These are phyloP conservation scores for Zygoascus biomembranicola DNA, from an alignment of 805 yeast species.

Conservation along the genomic window DNA sequence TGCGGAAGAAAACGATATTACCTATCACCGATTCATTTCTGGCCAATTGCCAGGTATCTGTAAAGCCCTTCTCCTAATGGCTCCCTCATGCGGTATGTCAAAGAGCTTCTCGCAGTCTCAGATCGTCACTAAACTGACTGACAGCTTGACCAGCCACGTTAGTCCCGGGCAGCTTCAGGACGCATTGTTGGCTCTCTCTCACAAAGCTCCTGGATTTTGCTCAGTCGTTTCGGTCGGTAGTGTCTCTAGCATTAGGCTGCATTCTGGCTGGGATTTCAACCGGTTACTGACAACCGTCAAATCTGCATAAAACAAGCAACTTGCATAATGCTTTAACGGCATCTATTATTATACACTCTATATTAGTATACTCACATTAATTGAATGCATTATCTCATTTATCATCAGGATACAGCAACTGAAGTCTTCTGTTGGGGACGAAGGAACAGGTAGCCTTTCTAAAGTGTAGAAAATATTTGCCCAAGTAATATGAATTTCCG, in stretches of 20 bases:
- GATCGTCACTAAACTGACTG: conserved; percentile 17
- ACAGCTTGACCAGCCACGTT: conserved; percentile 15
- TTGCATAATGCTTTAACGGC: not conserved
- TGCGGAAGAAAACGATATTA: conserved; percentile 3
- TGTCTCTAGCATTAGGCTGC: conserved; percentile 17
- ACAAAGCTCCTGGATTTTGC: conserved; percentile 20
- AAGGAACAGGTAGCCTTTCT: not conserved
- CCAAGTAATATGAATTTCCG: not conserved
- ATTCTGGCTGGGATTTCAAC: conserved; percentile 4
- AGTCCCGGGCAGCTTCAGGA: conserved; percentile 19
- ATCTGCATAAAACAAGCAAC: not conserved
- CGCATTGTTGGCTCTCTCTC: conserved; percentile 17
- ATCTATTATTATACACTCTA: not conserved
- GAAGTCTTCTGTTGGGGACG: not conserved
- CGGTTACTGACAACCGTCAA: not conserved
- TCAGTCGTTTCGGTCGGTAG: conserved; percentile 18
- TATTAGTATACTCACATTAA: not conserved
- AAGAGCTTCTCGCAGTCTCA: conserved; percentile 12
- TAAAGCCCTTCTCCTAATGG: conserved; percentile 16
- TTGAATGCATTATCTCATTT: not conserved
- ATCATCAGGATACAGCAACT: not conserved
- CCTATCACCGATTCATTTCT: conserved; percentile 15
- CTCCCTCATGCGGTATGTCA: not conserved
- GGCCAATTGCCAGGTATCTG: conserved; percentile 20
- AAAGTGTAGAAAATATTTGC: not conserved